Evolutionary conservation across 2,329 filamentous ascomycete species (phyloP), one percentile per base, ranked within the genome.

Genomic region (Hypoxylon sp.): DNA sequence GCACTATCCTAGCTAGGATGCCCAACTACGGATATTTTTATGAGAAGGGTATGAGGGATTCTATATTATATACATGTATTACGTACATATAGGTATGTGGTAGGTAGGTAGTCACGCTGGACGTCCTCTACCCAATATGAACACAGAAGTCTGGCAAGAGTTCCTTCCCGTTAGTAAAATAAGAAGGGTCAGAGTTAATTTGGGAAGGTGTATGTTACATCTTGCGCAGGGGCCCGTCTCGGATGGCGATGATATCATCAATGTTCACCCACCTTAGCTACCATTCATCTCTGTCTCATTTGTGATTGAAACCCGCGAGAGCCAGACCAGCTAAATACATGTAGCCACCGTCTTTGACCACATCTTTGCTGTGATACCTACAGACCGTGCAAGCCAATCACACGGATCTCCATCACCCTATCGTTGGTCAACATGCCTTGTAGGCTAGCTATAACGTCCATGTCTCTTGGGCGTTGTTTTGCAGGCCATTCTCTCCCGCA

Each of bases 391-490:
- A 35, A 30, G 61, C 40, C 13, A 58, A 58, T 49, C 51, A 30
- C 30, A 17, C 35, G 25, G 1, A 25, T 6, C 4, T 40, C 22
- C 20, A 13, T 2, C 22, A 27, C 11, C 10, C 20, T 51, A 51
- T 48, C 25, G 44, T 60, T 35, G 30, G 30, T 17, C 73, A 80
- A 65, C 31, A 87, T 87, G 85, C 77, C 85, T 69, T 89, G 85
- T 78, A 85, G 85, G 71, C 86, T 91, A 71, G 91, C 86, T 42
- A 94, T 95, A 76, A 90, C 90, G 64, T 92, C 91, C 69, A 92
- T 94, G 85, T 94, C 91, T 54, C 85, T 95, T 1, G 92, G 92
- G 46, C 89, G 91, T 46, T 89, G 89, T 74, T 85, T 78, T 37
- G 91, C 90, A 76, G 88, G 91, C 70, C 92, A 95, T 79, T 82